Evolutionary conservation across 257 asterid species (phyloP).

Genomic region (Leptodermis oblonga): DNA sequence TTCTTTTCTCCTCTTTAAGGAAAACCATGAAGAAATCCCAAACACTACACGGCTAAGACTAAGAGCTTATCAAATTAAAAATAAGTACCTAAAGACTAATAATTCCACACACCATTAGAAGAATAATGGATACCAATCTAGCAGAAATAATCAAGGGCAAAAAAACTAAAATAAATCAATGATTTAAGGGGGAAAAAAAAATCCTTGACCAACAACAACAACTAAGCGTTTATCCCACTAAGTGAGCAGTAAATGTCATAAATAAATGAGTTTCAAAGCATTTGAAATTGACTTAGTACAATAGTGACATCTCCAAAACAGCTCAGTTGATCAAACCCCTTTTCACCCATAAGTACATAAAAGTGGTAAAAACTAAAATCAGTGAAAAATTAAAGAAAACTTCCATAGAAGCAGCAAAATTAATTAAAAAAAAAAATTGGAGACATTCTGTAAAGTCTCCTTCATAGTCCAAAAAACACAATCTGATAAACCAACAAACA

Average conservation of each 20-base stretch:
- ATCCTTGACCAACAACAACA: too few species aligned
- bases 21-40: not conserved
- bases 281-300: conserved; percentile 10
- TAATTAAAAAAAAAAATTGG: too few species aligned
- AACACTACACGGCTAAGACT: not conserved
- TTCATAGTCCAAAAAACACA: not conserved
- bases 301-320: conserved; percentile 7
- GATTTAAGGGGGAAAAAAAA: conserved; percentile 1
- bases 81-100: not conserved
- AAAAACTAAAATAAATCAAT: conserved; percentile 1
- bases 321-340: conserved; percentile 8
- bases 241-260: conserved; percentile 7
- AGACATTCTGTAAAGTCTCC: not conserved
- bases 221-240: too few species aligned
- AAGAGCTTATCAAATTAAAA: not conserved
- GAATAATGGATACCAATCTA: not conserved
- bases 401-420: too few species aligned
- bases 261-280: not conserved
- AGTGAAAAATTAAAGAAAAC: too few species aligned
- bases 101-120: not conserved
- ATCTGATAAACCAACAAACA: not conserved
- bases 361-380: too few species aligned
- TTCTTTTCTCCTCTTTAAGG: not conserved
- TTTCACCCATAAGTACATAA: too few species aligned
- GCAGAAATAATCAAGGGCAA: not conserved